These are phyloP conservation scores for Rhynchosporium graminicola DNA, from an alignment of 2,329 filamentous ascomycete species.

Conservation along the genomic window DNA sequence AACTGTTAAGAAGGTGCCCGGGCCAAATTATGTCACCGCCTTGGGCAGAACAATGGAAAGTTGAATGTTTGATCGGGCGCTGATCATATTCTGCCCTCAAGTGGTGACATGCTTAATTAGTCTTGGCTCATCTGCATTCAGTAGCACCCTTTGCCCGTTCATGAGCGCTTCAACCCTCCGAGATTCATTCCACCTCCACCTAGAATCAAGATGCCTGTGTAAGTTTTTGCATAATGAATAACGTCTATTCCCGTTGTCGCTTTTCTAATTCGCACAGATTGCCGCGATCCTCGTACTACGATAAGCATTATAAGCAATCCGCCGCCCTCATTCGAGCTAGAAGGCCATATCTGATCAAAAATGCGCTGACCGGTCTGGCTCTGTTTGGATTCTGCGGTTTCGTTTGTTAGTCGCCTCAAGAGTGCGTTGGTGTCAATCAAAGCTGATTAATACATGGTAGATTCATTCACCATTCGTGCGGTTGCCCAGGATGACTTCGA, in stretches of 20 bases:
- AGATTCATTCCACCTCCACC: constrained; percentile 2
- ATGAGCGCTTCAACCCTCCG: not conserved
- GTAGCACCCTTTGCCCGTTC: not conserved
- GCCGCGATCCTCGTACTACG: constrained; percentile 84
- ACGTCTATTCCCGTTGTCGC: not conserved
- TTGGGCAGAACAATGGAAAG: no score
- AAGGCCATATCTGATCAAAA: constrained; percentile 89
- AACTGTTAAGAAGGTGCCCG: no score
- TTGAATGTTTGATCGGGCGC: no score
- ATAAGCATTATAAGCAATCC: constrained; percentile 80
- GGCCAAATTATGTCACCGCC: no score
- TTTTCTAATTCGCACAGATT: constrained; percentile 45
- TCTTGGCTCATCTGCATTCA: not conserved
- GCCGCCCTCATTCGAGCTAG: constrained; percentile 89
- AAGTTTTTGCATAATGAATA: constrained; percentile 18
- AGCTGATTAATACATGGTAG: constrained; percentile 43
- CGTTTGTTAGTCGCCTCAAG: constrained; percentile 70
- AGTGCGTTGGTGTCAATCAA: not conserved
- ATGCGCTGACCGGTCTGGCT: constrained; percentile 76
- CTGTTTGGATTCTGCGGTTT: constrained; percentile 75
- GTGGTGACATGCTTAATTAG: no score
- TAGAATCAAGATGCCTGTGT: constrained; percentile 37
- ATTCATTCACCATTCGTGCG: constrained; percentile 73
- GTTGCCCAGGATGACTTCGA: constrained; percentile 97
- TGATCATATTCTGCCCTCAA: no score